phyloP scores from a whole-genome alignment of 2,329 filamentous ascomycete species.

The Periconia macrospinosa region DNA sequence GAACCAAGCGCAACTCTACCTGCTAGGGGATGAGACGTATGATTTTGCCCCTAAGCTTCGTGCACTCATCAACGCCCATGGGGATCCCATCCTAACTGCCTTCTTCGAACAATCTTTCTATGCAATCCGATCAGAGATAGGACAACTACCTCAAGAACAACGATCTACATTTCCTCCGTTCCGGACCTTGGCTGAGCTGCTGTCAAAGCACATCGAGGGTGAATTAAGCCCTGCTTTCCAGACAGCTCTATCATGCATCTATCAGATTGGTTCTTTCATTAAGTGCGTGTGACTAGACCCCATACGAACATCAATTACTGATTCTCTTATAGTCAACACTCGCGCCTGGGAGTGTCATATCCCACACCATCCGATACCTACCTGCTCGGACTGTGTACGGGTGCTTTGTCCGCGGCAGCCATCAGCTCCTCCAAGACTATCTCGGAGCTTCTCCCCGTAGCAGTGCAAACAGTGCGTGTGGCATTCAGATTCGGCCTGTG shows the following conservation, averaged over 20 bases:
- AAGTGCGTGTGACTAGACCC: background rate
- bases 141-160: slow-evolving; percentile 2
- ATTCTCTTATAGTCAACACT: too few relatives aligned
- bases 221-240: slow-evolving; percentile 12
- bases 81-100: slow-evolving; percentile 8
- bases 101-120: slow-evolving; percentile 8
- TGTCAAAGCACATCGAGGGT: slow-evolving; percentile 1
- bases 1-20: slow-evolving; percentile 6
- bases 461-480: slow-evolving; percentile 31
- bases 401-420: slow-evolving; percentile 6
- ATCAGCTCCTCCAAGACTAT: slow-evolving; percentile 27
- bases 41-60: slow-evolving; percentile 7
- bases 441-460: slow-evolving; percentile 29
- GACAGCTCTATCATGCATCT: slow-evolving; percentile 14
- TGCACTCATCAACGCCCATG: slow-evolving; percentile 1
- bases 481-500: slow-evolving; percentile 31
- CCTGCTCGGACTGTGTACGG: slow-evolving; percentile 9
- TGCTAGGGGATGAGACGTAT: slow-evolving; percentile 14
- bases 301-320: background rate
- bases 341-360: too few relatives aligned
- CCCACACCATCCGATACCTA: background rate
- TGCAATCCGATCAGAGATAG: slow-evolving; percentile 11
- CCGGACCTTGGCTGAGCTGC: slow-evolving; percentile 9
- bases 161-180: slow-evolving; percentile 9
- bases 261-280: slow-evolving; percentile 17